Evolutionary conservation across 2,329 filamentous ascomycete genomes (phyloP), one percentile per base, ranked within the genome.

Genomic region (Alternaria angustiovoidea): DNA sequence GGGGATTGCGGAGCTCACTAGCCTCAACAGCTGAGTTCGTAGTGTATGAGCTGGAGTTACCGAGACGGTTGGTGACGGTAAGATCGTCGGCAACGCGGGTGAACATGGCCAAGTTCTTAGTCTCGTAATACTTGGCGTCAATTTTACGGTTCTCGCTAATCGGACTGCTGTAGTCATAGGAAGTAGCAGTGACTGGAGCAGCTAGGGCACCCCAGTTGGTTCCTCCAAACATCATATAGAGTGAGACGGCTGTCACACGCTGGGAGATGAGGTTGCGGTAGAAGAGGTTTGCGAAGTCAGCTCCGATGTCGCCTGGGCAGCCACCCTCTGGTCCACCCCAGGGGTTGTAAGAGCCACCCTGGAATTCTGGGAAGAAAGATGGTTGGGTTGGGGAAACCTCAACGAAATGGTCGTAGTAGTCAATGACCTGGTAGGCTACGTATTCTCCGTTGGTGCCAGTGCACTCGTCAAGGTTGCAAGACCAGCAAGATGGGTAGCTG

Each of bases 191-290:
- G 1, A 86, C 83, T 0, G 87, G 86, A 4, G 83, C 82, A 12
- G 86, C 84, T 30, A 88, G 77, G 48, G 83, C 84, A 5, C 87
- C 87, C 87, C 86, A 89, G 62, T 86, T 88, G 0, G 88, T 89
- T 2, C 88, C 88, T 4, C 88, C 88, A 53, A 84, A 90, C 52
- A 88, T 76, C 87, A 90, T 89, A 70, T 90, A 90, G 2, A 90
- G 73, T 30, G 83, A 88, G 55, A 89, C 82, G 0, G 85, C 86
- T 0, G 86, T 87, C 4, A 88, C 82, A 1, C 85, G 80, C 66
- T 89, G 85, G 26, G 82, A 85, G 26, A 89, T 84, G 54, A 88
- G 83, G 68, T 89, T 84, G 11, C 87, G 81, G 71, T 90, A 90
- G 75, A 88, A 89, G 4, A 90, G 72, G 57, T 89, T 89, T 1